Evolutionary conservation across 371 early-diverging fungal genomes (phyloP), one percentile per base, ranked within the genome.

Genomic region (Rhizomucor pusillus): DNA sequence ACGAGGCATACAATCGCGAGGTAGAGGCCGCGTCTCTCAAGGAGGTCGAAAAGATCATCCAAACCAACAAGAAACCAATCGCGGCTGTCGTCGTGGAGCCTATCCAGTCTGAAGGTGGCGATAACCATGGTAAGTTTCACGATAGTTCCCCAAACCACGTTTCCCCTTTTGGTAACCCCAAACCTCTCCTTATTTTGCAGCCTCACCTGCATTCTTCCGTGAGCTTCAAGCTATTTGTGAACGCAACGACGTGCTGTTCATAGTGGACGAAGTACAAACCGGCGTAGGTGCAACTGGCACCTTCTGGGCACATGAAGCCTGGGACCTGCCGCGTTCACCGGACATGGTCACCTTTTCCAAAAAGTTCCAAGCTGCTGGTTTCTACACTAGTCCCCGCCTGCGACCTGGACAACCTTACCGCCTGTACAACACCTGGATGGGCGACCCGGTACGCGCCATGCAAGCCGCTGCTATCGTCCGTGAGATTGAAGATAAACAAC

Each of bases 51-150:
- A 48, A 67, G 5, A 69, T 80, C 5, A 73, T 89, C 57, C 62
- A 67, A 41, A 67, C 64, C 12, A 66, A 67, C 37, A 69, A 69
- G 46, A 70, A 73, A 37, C 86, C 85, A 5, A 69, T 90, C 20
- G 92, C 88, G 0, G 91, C 87, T 1, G 56, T 90, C 36, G 73
- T 92, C n/a, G 71, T 92, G 13, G 93, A 92, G 58, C 91, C 93
- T 1, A 77, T 92, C 50, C 90, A 90, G 62, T 84, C 89, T 22
- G 93, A 92, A 62, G 93, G 93, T n/a, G 93, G 93, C 11, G 89
- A 91, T 50, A 80, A 83, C 54, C 81, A 81, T 57, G 76, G 76
- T 75, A 70, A 24, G 51, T 50, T 25, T 47, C 16, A 46, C n/a
- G n/a, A n/a, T n/a, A n/a, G n/a, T n/a, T n/a, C n/a, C n/a, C n/a